These are phyloP conservation scores for Hericium rajendrae DNA, from an alignment of 768 basidiomycete genomes.

Conservation along the genomic window DNA sequence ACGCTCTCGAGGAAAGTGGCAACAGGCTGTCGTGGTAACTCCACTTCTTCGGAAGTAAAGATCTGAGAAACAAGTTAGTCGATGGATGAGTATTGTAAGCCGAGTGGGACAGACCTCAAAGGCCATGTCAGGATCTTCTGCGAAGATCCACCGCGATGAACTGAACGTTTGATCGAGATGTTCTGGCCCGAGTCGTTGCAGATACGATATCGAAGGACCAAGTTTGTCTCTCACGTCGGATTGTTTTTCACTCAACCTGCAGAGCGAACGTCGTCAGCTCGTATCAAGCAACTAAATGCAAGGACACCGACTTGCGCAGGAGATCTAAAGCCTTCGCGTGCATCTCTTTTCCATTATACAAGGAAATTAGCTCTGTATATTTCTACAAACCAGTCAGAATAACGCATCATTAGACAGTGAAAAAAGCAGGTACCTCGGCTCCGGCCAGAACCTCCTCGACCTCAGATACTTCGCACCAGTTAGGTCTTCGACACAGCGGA, in stretches of 20 bases:
- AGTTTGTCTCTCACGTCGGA: constrained; percentile 72
- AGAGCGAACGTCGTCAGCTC: background rate
- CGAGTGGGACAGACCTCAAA: constrained; percentile 47
- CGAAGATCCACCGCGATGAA: constrained; percentile 79
- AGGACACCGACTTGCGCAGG: constrained; percentile 64
- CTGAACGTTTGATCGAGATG: constrained; percentile 76
- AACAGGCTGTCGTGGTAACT: constrained; percentile 71
- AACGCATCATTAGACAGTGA: background rate
- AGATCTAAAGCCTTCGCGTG: constrained; percentile 79
- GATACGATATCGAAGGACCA: constrained; percentile 74
- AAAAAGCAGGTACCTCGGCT: constrained; percentile 49
- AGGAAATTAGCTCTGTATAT: constrained; percentile 80
- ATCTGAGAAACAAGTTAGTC: constrained; percentile 41
- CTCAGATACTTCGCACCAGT: constrained; percentile 96
- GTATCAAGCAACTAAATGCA: background rate
- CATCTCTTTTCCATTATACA: constrained; percentile 95
- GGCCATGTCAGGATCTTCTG: constrained; percentile 59
- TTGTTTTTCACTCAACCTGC: constrained; percentile 75
- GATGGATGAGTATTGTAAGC: background rate
- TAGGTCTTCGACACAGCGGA: constrained; percentile 79
- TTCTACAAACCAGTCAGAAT: constrained; percentile 41
- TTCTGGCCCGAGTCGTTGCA: constrained; percentile 83
- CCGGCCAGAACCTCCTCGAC: constrained; percentile 81
- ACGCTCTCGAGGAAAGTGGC: constrained; percentile 70
- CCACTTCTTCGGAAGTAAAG: constrained; percentile 91